These are phyloP conservation scores for Gyrodon lividus DNA, from an alignment of 768 basidiomycete species.

Conservation along the genomic window DNA sequence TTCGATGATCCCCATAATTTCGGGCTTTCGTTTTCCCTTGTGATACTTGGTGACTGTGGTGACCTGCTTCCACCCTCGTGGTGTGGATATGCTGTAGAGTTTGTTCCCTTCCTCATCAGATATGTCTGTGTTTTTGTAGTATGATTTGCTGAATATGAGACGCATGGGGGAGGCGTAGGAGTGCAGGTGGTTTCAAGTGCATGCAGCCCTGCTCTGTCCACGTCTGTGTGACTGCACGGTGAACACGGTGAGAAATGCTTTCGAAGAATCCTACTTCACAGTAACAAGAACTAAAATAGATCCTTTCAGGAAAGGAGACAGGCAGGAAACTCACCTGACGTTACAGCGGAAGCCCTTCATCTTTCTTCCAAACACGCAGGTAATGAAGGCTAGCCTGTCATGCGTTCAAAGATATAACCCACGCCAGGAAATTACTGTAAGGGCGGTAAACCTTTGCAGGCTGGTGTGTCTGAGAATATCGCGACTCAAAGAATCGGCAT, in stretches of 20 bases:
- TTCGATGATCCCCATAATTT: slow-evolving; percentile 30
- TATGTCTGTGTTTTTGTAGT: slow-evolving; percentile 19
- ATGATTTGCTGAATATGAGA: slow-evolving; percentile 14
- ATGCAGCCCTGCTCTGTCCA: not conserved
- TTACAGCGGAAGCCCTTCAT: no score
- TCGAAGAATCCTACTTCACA: no score
- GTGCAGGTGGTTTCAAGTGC: not conserved
- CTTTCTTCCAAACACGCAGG: no score
- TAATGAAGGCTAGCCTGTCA: no score
- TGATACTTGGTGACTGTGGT: slow-evolving; percentile 11
- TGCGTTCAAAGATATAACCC: no score
- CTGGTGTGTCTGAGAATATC: no score
- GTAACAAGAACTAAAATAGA: no score
- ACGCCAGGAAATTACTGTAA: no score
- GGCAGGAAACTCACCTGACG: no score
- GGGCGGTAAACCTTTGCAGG: no score
- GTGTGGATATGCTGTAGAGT: slow-evolving; percentile 18
- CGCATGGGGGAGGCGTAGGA: slow-evolving; percentile 9
- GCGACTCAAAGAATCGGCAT: no score
- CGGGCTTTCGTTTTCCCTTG: not conserved
- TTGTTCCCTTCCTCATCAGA: slow-evolving; percentile 17
- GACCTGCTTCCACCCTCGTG: slow-evolving; percentile 12
- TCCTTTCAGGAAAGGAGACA: no score
- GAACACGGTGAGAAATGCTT: not conserved
- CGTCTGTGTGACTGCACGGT: not conserved